These are phyloP conservation scores for Arabidopsis suecica DNA, from an alignment of 345 rosid genomes.

Conservation along the genomic window DNA sequence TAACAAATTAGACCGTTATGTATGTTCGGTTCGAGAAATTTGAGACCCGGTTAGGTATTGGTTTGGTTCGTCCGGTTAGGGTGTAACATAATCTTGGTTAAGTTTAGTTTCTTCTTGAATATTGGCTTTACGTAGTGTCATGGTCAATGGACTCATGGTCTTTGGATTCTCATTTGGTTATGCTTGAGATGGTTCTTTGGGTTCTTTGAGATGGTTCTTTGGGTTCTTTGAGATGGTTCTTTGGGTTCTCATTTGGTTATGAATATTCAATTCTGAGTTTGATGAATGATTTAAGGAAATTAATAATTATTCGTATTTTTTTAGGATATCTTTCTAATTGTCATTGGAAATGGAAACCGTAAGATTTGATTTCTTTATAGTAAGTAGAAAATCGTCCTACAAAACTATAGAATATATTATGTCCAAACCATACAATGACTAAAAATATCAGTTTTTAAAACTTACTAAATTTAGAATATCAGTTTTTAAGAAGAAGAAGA, in stretches of 20 bases:
- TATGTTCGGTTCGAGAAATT: neutral
- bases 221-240: slow-evolving; percentile 1
- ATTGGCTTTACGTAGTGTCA: neutral
- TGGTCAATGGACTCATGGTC: neutral
- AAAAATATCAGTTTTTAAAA: neutral
- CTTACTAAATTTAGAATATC: neutral
- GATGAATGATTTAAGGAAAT: neutral
- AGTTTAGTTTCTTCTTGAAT: neutral
- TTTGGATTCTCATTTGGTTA: neutral
- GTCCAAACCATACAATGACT: neutral
- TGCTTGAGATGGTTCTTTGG: neutral
- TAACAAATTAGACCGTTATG: slow-evolving; percentile 23
- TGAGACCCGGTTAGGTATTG: neutral
- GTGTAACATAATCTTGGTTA: neutral
- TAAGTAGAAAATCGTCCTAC: neutral
- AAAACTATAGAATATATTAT: neutral
- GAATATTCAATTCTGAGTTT: neutral
- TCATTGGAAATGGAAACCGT: neutral
- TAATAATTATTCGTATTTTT: neutral
- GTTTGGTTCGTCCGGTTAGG: slow-evolving; percentile 8
- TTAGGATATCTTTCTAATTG: neutral
- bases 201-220: neutral
- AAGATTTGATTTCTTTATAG: neutral
- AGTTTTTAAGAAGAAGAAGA: neutral
- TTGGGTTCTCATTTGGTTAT: slow-evolving; percentile 2